Base-by-base conservation (phyloP, 306 rosid species). In the Sicyos baderoa region DNA sequence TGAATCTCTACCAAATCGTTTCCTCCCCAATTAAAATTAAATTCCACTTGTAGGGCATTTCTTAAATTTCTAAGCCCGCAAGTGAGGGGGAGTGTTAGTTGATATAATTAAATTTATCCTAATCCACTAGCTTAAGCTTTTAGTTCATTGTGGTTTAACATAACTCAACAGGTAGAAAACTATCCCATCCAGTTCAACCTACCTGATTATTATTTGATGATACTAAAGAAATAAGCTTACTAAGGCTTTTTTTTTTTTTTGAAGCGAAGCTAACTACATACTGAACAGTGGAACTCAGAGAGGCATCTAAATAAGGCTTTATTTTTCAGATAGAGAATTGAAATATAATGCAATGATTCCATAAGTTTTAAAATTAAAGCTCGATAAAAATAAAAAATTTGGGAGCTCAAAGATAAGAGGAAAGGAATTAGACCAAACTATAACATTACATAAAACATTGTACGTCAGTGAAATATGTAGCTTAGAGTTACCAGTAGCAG, bases 401-500 rank as follows among this genome's bases (percentile, higher is more conserved):
- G 17, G 53, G 2, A 64, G 70, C 19, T 64, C 52, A 21, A 13
- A 42, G 70, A 12, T 62, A 0, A 40, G 68, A 40, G 8, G 10
- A 65, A 45, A 35, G 42, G 18, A 65, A 65, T 11, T 19, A 21
- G 54, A 40, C 12, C 21, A 65, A 6, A 64, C 52, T 29, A 2
- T 4, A 62, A 9, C 25, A 21, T 1, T 6, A 65, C 12, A 65
- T 44, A 4, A 64, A 64, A 9, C 22, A 53, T 9, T 44, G n/a
- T 16, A 40, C 16, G 13, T 57, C 63, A 57, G 63, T 22, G 63
- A 64, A 19, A 6, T 22, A 45, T 65, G 70, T 11, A 44, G n/a
- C 54, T 64, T 65, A 45, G 35, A 65, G 14, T 82, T 82, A 89
- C 96, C 97, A 72, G 90, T 89, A 58, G 96, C 96, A 63, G 91